Evolutionary conservation across 768 basidiomycete species (phyloP).

Genomic region (Lyophyllum shimeji): DNA sequence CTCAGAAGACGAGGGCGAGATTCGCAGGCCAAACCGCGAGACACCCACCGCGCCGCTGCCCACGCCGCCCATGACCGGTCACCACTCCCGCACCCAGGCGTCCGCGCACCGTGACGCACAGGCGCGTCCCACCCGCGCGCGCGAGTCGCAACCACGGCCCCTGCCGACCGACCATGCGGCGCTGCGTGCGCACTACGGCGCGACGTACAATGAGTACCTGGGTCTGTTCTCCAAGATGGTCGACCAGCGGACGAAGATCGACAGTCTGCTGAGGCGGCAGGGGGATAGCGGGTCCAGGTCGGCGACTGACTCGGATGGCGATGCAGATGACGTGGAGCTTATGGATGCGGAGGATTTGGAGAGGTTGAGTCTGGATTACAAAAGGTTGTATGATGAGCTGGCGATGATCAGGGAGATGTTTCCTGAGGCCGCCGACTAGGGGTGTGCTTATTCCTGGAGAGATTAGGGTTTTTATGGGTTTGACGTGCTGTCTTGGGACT

Average conservation of each 20-base stretch:
- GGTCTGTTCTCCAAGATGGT: conserved; percentile 43
- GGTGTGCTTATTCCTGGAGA: conserved; percentile 15
- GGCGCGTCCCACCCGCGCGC: conserved; percentile 29
- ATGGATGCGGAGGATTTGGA: conserved; percentile 53
- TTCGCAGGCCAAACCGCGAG: conserved; percentile 19
- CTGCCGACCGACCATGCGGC: conserved; percentile 48
- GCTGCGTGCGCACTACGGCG: conserved; percentile 53
- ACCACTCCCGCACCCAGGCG: not conserved
- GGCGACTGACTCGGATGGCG: conserved; percentile 52
- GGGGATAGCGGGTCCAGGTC: conserved; percentile 31
- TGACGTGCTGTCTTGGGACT: not conserved
- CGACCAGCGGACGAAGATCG: conserved; percentile 50
- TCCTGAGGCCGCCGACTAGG: conserved; percentile 11
- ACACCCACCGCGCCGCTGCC: conserved; percentile 16
- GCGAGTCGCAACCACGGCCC: conserved; percentile 28
- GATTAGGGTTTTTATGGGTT: not conserved
- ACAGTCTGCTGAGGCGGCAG: conserved; percentile 50
- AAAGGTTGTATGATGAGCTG: conserved; percentile 51
- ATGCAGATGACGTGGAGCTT: conserved; percentile 55
- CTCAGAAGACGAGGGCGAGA: conserved; percentile 59
- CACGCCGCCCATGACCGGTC: conserved; percentile 25
- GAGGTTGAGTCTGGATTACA: conserved; percentile 43
- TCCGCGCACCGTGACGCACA: no score
- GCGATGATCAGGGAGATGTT: conserved; percentile 46
- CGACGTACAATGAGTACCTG: conserved; percentile 53